Conservation (phyloP, 2,329 filamentous ascomycete genomes). For the Colletotrichum kahawae region DNA sequence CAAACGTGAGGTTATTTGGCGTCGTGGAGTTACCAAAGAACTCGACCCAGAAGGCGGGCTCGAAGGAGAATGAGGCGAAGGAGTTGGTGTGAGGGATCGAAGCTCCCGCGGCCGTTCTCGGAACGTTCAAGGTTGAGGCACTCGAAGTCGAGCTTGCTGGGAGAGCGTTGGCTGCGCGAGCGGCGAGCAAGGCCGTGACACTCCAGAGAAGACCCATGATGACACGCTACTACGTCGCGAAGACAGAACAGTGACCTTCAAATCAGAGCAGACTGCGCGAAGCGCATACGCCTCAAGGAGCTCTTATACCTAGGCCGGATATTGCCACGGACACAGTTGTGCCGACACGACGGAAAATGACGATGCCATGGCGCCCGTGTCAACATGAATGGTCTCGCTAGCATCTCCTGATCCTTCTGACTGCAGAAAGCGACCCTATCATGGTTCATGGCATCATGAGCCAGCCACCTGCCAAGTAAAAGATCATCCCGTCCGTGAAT, state of each 20-base stretch:
- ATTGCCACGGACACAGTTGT: not conserved
- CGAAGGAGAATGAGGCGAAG: slow-evolving; percentile 23
- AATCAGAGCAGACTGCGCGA: too few species aligned
- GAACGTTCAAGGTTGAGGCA: not conserved
- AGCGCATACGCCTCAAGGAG: not conserved
- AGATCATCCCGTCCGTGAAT: not conserved
- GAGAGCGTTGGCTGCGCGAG: not conserved
- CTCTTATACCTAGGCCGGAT: not conserved
- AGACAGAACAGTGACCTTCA: not conserved
- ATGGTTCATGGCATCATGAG: not conserved
- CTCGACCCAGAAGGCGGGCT: slow-evolving; percentile 25
- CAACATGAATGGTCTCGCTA: not conserved
- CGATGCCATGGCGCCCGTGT: not conserved
- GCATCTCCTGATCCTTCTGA: not conserved
- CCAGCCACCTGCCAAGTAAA: not conserved
- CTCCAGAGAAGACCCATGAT: not conserved
- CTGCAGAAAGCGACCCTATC: not conserved
- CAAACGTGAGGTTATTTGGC: slow-evolving; percentile 22
- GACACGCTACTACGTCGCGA: not conserved
- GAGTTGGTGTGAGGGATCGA: slow-evolving; percentile 21
- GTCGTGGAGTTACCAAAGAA: slow-evolving; percentile 21
- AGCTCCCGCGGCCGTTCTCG: not conserved
- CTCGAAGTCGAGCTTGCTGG: not conserved
- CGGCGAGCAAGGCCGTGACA: not conserved
- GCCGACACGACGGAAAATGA: not conserved